These are phyloP conservation scores for Cucurbita maxima DNA, from an alignment of 306 rosid genomes.

Conservation along the genomic window DNA sequence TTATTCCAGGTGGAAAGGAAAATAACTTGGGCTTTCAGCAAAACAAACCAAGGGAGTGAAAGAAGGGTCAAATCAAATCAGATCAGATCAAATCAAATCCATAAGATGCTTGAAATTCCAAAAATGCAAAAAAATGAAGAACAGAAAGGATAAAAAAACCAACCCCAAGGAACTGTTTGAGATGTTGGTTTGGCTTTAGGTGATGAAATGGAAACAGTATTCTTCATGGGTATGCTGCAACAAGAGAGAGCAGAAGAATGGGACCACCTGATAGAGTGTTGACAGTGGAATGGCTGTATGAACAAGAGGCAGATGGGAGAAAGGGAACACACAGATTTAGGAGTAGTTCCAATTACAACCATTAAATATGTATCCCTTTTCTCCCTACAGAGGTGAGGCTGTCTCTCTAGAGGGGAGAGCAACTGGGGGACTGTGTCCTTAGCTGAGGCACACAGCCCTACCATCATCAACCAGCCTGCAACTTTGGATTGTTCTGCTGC, in stretches of 20 bases:
- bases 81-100: too few species aligned
- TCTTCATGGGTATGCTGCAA: constrained; percentile 6
- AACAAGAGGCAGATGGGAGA: constrained; percentile 75
- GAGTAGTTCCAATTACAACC: constrained; percentile 52
- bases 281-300: constrained; percentile 42
- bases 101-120: not conserved
- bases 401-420: constrained; percentile 25
- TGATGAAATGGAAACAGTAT: not conserved
- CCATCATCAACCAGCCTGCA: constrained; percentile 9
- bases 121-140: not conserved
- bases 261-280: constrained; percentile 49
- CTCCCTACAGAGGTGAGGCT: constrained; percentile 28
- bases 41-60: not conserved
- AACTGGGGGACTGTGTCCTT: constrained; percentile 22
- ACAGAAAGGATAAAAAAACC: not conserved
- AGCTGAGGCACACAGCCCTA: constrained; percentile 12
- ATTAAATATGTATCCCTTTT: constrained; percentile 41
- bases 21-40: not conserved
- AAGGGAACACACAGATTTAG: constrained; percentile 56
- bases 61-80: not conserved
- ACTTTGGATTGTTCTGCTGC: constrained; percentile 4
- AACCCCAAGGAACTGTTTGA: not conserved
- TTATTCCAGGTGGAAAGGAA: not conserved
- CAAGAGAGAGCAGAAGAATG: constrained; percentile 27
- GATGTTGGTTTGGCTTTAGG: not conserved